Conservation (phyloP, 495 filamentous ascomycete genomes). For the Trichoderma erinaceum region DNA sequence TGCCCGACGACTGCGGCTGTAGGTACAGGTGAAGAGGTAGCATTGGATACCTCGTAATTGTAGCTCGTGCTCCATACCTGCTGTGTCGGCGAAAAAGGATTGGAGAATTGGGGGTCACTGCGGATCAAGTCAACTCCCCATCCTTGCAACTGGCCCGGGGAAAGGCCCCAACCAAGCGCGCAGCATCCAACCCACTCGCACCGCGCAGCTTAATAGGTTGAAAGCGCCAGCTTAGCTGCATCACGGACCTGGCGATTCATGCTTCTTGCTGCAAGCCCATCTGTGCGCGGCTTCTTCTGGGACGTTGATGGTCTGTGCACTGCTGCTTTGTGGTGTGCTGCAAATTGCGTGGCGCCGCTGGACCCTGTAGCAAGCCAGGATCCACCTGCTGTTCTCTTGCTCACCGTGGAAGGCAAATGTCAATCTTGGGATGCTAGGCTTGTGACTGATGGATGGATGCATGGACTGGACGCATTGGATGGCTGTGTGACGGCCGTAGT, state of each 20-base stretch:
- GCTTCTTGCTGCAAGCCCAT: constrained; percentile 12
- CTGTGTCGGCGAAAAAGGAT: not conserved
- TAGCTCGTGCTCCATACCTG: not conserved
- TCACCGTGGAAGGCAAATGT: constrained; percentile 4
- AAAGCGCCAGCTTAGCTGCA: not conserved
- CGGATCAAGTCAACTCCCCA: not conserved
- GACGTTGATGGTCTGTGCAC: constrained; percentile 8
- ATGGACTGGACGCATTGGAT: not conserved
- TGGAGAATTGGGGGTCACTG: constrained; percentile 3
- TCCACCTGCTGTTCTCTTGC: not conserved
- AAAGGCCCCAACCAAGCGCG: constrained; percentile 6
- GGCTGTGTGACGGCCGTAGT: not conserved
- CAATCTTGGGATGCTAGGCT: constrained; percentile 9
- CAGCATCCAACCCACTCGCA: constrained; percentile 4
- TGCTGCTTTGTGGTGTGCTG: constrained; percentile 1
- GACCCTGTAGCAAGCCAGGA: not conserved
- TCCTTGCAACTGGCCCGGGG: constrained; percentile 6
- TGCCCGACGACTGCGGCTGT: not conserved
- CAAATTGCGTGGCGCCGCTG: constrained; percentile 10
- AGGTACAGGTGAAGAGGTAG: not conserved
- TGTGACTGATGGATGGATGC: constrained; percentile 1
- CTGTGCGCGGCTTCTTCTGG: constrained; percentile 11
- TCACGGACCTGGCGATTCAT: constrained; percentile 13
- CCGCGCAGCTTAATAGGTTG: constrained; percentile 1
- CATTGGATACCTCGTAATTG: not conserved